These are phyloP conservation scores for Dothideomycetidae sp. DNA, from an alignment of 2,329 filamentous ascomycete species.

Conservation along the genomic window DNA sequence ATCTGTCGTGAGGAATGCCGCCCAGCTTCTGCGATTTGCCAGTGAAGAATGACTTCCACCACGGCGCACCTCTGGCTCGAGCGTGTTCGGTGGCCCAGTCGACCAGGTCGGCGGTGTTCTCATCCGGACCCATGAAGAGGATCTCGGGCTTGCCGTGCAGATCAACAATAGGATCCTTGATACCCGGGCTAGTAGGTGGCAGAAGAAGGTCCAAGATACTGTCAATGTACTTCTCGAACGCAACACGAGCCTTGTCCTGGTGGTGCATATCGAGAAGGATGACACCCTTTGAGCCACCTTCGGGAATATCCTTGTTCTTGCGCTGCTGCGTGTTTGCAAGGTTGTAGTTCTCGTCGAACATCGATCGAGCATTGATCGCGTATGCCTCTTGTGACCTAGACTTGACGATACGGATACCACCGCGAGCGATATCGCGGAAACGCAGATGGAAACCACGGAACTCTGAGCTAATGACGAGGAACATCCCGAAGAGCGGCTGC, in stretches of 20 bases:
- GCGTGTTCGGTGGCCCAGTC: constrained; percentile 99
- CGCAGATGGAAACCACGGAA: constrained; percentile 94
- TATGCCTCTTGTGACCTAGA: constrained; percentile 93
- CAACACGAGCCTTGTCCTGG: constrained; percentile 81
- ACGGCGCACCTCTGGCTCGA: constrained; percentile 70
- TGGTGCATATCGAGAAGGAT: constrained; percentile 87
- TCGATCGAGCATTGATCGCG: constrained; percentile 83
- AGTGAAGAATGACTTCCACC: constrained; percentile 99
- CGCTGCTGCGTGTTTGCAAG: constrained; percentile 96
- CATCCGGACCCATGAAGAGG: constrained; percentile 94
- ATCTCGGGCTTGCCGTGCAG: constrained; percentile 92
- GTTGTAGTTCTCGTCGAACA: constrained; percentile 98
- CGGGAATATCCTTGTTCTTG: constrained; percentile 99
- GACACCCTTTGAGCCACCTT: constrained; percentile 95
- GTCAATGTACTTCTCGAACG: constrained; percentile 99
- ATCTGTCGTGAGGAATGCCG: constrained; percentile 88
- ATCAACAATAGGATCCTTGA: constrained; percentile 98
- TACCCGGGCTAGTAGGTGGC: constrained; percentile 78
- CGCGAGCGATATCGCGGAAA: constrained; percentile 92
- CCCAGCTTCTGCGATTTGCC: constrained; percentile 93
- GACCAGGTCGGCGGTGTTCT: constrained; percentile 95
- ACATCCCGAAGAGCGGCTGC: constrained; percentile 92
- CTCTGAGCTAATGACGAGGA: constrained; percentile 92
- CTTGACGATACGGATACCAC: constrained; percentile 97
- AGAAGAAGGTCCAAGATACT: constrained; percentile 91